These are phyloP conservation scores for Lyophyllum shimeji DNA, from an alignment of 768 basidiomycete genomes.

Conservation along the genomic window DNA sequence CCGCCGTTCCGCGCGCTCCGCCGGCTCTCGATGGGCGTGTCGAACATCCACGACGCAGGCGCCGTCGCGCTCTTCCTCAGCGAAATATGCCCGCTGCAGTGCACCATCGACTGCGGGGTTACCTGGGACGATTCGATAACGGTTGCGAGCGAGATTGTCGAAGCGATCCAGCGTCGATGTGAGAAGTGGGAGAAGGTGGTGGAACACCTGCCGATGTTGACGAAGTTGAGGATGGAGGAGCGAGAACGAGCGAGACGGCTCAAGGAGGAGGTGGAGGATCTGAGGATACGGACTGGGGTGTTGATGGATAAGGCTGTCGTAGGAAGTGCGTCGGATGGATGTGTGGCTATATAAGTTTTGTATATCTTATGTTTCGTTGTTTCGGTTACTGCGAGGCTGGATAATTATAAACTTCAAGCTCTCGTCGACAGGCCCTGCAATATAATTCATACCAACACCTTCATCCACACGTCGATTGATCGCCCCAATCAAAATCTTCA, in stretches of 20 bases:
- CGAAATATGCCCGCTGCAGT: slow-evolving; percentile 45
- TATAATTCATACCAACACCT: not conserved
- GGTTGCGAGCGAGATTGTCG: slow-evolving; percentile 7
- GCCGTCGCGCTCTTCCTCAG: slow-evolving; percentile 53
- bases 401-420: no score
- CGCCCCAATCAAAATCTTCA: slow-evolving; percentile 64
- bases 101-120: slow-evolving; percentile 43
- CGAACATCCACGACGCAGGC: slow-evolving; percentile 40
- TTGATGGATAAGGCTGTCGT: slow-evolving; percentile 32
- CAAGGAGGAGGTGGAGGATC: slow-evolving; percentile 48
- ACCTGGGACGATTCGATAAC: slow-evolving; percentile 40
- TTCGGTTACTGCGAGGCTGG: no score
- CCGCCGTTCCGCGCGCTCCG: slow-evolving; percentile 31
- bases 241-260: slow-evolving; percentile 30
- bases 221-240: slow-evolving; percentile 47
- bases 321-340: not conserved
- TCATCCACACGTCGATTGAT: slow-evolving; percentile 43
- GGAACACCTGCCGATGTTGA: slow-evolving; percentile 43
- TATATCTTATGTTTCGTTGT: no score
- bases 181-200: slow-evolving; percentile 40
- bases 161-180: slow-evolving; percentile 21
- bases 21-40: slow-evolving; percentile 50
- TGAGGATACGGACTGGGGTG: slow-evolving; percentile 44
- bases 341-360: not conserved
- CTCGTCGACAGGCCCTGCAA: no score